phyloP scores from a whole-genome alignment of 441 rosid species.

The Pelargonium citronellum region DNA sequence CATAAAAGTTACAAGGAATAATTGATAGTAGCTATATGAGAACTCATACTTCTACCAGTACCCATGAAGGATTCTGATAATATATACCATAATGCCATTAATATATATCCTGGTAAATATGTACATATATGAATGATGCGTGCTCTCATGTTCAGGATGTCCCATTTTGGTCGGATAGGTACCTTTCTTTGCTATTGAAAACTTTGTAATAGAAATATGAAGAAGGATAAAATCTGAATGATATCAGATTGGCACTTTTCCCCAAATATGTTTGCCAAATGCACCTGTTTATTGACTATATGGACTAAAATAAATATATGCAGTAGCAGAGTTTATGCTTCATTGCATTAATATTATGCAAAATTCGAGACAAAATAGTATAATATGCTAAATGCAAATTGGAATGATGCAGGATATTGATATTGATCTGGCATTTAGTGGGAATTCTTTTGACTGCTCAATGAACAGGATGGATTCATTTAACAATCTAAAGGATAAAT shows the following conservation, averaged over 20 bases:
- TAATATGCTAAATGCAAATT: slow-evolving; percentile 39
- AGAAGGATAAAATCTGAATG: no score
- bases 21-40: background rate
- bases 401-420: slow-evolving; percentile 38
- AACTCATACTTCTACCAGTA: background rate
- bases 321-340: background rate
- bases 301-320: slow-evolving; percentile 14
- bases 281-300: background rate
- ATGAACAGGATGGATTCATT: slow-evolving; percentile 26
- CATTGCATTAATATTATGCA: slow-evolving; percentile 14
- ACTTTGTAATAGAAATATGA: no score
- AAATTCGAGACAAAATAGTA: slow-evolving; percentile 13
- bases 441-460: slow-evolving; percentile 32
- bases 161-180: background rate
- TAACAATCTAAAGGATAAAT: slow-evolving; percentile 27
- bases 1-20: no score
- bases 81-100: no score
- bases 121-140: background rate
- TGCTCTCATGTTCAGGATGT: background rate
- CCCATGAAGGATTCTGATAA: no score
- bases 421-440: slow-evolving; percentile 23
- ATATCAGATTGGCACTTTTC: background rate
- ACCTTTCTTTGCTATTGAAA: background rate
- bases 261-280: background rate
- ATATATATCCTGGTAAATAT: no score